Evolutionary conservation across 306 rosid species (phyloP), one percentile per base, ranked within the genome.

Genomic region (Betula pendula): DNA sequence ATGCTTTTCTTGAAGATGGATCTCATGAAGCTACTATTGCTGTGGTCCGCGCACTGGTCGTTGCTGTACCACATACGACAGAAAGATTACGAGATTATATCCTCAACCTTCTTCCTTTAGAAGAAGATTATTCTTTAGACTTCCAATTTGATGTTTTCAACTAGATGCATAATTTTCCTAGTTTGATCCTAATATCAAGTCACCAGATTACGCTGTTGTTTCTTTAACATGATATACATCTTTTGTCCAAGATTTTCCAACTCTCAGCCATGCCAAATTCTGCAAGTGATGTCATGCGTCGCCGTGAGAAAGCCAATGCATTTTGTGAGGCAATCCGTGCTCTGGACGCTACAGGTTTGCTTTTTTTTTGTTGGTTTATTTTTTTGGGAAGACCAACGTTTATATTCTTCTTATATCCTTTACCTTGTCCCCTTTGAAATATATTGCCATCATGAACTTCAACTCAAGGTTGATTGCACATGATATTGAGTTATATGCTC

Each of bases 271-370:
- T 53, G 10, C 90, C 85, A 56, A 77, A 81, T 77, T 62, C 88
- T 73, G 27, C 92, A 44, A 90, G 84, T 84, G 88, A 91, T 79
- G 75, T 89, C 65, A 70, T 88, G 80, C 92, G 86, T 33, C 90
- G 90, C 45, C 83, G 88, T 49, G 97, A 92, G 84, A 81, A 88
- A 84, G 86, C 92, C 60, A 81, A 95, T 81, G 97, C 89, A 76
- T 92, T 90, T 79, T 92, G 99, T 82, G 98, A 95, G 84, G 99
- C 99, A 66, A 92, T 95, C 78, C 97, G 97, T 59, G 99, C 99
- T 79, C 81, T 95, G 73, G 99, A 90, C 85, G 96, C 97, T 71
- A 87, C 97, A 95, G 99, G 97, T 95, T 75, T 81, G 77, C 66
- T 72, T 73, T 25, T 72, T 35, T 14, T 24, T 25, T 38, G 33